Conservation (phyloP, 192 early-diverging fungal genomes). For the Gaertneriomyces sp. region DNA sequence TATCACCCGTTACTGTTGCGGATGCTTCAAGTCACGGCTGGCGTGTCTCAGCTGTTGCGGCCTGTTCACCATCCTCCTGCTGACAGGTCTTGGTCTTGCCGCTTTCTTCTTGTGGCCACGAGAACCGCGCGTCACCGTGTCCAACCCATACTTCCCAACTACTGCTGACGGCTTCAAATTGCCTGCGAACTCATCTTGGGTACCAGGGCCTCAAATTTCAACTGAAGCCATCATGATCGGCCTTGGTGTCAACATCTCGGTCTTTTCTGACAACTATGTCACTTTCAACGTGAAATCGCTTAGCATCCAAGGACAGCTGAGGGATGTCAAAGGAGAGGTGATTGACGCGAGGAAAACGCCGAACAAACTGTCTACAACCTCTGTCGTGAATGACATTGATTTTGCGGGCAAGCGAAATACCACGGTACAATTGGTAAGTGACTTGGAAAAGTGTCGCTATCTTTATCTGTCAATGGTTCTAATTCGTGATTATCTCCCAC, state of each 20-base stretch:
- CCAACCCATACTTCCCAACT: conserved; percentile 14
- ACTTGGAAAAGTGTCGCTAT: too few relatives aligned
- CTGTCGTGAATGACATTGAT: conserved; percentile 11
- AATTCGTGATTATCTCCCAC: too few relatives aligned
- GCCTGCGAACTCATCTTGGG: conserved; percentile 6
- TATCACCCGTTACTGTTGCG: conserved; percentile 32
- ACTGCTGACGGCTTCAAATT: background rate
- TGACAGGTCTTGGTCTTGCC: conserved; percentile 27
- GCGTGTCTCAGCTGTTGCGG: conserved; percentile 11
- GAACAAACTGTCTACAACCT: background rate
- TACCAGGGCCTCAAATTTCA: conserved; percentile 16
- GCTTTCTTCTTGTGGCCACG: conserved; percentile 34
- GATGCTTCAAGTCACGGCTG: conserved; percentile 16
- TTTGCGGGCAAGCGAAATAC: conserved; percentile 3
- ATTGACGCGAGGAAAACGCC: background rate
- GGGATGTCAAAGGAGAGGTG: conserved; percentile 6
- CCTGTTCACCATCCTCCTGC: conserved; percentile 12
- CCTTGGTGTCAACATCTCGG: conserved; percentile 21
- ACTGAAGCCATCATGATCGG: conserved; percentile 9
- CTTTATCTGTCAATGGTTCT: too few relatives aligned
- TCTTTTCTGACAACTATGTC: conserved; percentile 35
- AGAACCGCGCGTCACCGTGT: conserved; percentile 25
- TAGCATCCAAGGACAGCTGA: conserved; percentile 7
- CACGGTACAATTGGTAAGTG: background rate
- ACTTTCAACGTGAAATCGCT: conserved; percentile 5